phyloP scores from a whole-genome alignment of 768 basidiomycete species.

The Boletus tomentosulus region DNA sequence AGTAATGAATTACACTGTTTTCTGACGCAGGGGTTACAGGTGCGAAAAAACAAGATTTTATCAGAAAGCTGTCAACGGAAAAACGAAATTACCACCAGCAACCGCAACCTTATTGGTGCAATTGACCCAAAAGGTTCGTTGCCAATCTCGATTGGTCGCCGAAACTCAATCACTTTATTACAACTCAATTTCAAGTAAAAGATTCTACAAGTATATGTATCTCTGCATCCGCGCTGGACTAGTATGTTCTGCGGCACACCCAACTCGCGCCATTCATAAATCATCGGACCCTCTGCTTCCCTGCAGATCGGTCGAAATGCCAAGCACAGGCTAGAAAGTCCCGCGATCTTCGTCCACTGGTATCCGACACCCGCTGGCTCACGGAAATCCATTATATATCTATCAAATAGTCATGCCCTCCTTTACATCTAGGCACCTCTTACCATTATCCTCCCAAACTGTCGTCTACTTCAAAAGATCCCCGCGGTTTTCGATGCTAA shows the following conservation, averaged over 20 bases:
- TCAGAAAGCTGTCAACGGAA: slow-evolving; percentile 26
- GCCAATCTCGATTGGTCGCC: slow-evolving; percentile 40
- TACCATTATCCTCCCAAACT: too few species aligned
- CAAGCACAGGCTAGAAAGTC: slow-evolving; percentile 13
- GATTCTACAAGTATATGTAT: background rate
- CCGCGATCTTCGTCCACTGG: slow-evolving; percentile 19
- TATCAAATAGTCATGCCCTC: slow-evolving; percentile 9
- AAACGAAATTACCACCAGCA: slow-evolving; percentile 25
- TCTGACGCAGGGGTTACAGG: slow-evolving; percentile 18
- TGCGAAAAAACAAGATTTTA: slow-evolving; percentile 18
- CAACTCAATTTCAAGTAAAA: slow-evolving; percentile 35
- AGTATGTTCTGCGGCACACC: background rate
- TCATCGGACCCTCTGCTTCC: slow-evolving; percentile 17
- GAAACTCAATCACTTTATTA: slow-evolving; percentile 54
- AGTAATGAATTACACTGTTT: slow-evolving; percentile 38
- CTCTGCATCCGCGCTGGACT: background rate
- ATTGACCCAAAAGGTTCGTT: slow-evolving; percentile 38
- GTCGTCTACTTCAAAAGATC: too few species aligned
- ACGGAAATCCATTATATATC: slow-evolving; percentile 10
- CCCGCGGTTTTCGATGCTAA: background rate
- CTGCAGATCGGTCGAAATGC: slow-evolving; percentile 21
- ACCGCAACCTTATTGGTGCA: slow-evolving; percentile 35
- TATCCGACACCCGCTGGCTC: background rate
- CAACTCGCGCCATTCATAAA: slow-evolving; percentile 1
- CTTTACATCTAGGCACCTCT: background rate